Conservation (phyloP, 2,329 filamentous ascomycete species). For the Pestalotiopsis sp. region DNA sequence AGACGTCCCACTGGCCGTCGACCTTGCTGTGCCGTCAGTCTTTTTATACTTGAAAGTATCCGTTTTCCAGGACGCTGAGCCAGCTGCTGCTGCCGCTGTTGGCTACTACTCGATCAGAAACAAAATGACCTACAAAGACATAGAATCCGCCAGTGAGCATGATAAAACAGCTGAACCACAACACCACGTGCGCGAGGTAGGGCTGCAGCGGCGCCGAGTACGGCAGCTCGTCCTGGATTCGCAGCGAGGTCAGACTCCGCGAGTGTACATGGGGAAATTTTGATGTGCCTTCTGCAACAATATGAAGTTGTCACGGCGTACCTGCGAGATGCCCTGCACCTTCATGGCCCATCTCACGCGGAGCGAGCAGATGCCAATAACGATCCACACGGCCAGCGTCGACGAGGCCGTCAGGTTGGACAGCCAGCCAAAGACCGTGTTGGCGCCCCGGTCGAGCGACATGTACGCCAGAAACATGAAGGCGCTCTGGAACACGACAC, state of each 20-base stretch:
- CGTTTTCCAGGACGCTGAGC: no score
- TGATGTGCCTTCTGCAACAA: background rate
- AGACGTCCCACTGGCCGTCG: constrained; percentile 32
- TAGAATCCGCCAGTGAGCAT: constrained; percentile 29
- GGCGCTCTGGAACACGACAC: constrained; percentile 17
- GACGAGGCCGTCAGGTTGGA: constrained; percentile 24
- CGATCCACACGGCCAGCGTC: constrained; percentile 23
- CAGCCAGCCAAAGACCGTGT: constrained; percentile 28
- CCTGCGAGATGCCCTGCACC: constrained; percentile 22
- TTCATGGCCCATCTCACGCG: constrained; percentile 21
- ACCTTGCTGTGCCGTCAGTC: background rate
- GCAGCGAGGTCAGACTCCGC: background rate
- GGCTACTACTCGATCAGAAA: background rate
- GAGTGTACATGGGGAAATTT: background rate
- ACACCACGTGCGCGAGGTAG: constrained; percentile 24
- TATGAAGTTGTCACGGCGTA: background rate
- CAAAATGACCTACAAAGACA: constrained; percentile 11
- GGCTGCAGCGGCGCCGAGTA: constrained; percentile 28
- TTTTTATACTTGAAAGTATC: background rate
- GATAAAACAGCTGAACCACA: constrained; percentile 17
- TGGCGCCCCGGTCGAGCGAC: constrained; percentile 19
- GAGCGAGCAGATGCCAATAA: constrained; percentile 24
- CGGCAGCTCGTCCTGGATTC: constrained; percentile 20
- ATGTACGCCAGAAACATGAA: constrained; percentile 16
- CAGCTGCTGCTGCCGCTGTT: background rate